Percentiles rank a stretch among this genome's conserved stretches.
Conservation (phyloP, 2,329 filamentous ascomycete genomes). For the Geosmithia flava region DNA sequence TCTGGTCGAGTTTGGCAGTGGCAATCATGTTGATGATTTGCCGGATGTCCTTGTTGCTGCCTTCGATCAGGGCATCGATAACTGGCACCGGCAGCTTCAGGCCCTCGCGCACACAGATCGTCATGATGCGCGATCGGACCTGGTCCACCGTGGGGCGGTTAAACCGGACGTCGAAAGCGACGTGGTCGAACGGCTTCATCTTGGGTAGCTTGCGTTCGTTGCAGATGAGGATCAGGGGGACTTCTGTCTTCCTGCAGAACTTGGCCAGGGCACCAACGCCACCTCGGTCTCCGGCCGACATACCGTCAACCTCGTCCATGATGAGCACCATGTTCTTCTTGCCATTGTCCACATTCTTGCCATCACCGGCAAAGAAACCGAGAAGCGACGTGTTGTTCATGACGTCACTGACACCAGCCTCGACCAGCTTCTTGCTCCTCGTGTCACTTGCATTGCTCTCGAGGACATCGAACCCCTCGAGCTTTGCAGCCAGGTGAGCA, state of each 20-base stretch:
- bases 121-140: constrained; percentile 85
- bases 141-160: constrained; percentile 81
- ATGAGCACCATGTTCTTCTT: constrained; percentile 94
- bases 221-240: constrained; percentile 95
- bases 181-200: constrained; percentile 95
- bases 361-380: constrained; percentile 79
- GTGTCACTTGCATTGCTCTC: constrained; percentile 95
- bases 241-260: constrained; percentile 87
- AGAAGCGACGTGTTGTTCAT: constrained; percentile 87
- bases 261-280: constrained; percentile 90
- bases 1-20: constrained; percentile 79
- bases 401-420: constrained; percentile 76
- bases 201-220: constrained; percentile 88
- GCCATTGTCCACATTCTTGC: constrained; percentile 61
- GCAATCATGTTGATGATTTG: constrained; percentile 99
- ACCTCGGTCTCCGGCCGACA: constrained; percentile 93
- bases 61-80: constrained; percentile 88
- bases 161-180: constrained; percentile 77
- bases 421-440: constrained; percentile 90
- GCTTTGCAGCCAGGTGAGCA: constrained; percentile 82
- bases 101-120: constrained; percentile 85
- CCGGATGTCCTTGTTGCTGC: constrained; percentile 88
- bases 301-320: constrained; percentile 98
- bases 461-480: constrained; percentile 86
- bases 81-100: constrained; percentile 74